A percentile compares a stretch with the other conserved stretches of the same genome.
Evolutionary conservation across 163 green algal species (phyloP).

Genomic region (Prototheca wickerhamii): DNA sequence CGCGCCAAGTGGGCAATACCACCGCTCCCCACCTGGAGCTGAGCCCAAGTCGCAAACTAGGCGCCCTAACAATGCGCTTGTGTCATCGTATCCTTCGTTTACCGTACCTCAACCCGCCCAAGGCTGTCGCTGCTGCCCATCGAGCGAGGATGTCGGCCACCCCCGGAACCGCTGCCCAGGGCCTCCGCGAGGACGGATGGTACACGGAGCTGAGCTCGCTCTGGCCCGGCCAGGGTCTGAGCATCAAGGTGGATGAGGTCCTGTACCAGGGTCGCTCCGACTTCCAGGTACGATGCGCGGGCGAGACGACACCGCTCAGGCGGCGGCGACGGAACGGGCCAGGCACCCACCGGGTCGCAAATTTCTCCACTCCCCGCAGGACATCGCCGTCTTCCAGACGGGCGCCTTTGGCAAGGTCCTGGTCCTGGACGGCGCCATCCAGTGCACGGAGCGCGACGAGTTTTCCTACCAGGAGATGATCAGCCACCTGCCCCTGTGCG

Average conservation of each 20-base stretch:
- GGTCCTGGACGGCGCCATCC: constrained; percentile 88
- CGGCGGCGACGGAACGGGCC: too few species aligned
- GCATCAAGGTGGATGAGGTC: constrained; percentile 83
- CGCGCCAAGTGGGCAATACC: too few species aligned
- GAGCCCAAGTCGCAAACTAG: too few species aligned
- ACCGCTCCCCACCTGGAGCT: too few species aligned
- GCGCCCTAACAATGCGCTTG: too few species aligned
- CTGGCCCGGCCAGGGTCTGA: constrained; percentile 92
- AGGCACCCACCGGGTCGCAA: too few species aligned
- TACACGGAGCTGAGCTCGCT: constrained; percentile 86
- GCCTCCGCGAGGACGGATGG: constrained; percentile 77
- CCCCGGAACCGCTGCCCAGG: constrained; percentile 10
- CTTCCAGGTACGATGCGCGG: constrained; percentile 72
- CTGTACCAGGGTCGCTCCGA: constrained; percentile 75
- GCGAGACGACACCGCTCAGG: too few species aligned
- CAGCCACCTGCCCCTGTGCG: constrained; percentile 84
- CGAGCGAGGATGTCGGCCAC: neutral
- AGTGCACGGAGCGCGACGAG: constrained; percentile 93
- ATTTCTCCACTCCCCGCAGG: constrained; percentile 60
- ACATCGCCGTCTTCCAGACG: constrained; percentile 79
- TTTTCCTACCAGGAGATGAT: constrained; percentile 99
- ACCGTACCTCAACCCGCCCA: too few species aligned
- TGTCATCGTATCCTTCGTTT: too few species aligned
- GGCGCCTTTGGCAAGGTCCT: constrained; percentile 80
- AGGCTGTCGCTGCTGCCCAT: too few species aligned